Conservation (phyloP, 768 basidiomycete genomes). For the Megacollybia marginata region DNA sequence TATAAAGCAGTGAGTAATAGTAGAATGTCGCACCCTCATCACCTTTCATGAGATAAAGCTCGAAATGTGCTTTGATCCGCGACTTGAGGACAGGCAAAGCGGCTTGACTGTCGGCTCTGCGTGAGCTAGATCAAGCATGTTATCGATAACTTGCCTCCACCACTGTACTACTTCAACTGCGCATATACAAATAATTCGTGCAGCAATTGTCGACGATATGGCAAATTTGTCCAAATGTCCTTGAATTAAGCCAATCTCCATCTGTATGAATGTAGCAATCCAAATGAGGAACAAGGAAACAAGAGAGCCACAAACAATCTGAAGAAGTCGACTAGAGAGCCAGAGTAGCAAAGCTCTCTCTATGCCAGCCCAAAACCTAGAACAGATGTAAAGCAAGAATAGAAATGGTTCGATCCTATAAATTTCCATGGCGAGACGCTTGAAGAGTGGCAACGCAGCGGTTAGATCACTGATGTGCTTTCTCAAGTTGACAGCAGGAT, state of each 20-base stretch:
- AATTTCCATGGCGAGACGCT: background rate
- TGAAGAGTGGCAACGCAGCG: background rate
- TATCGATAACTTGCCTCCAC: background rate
- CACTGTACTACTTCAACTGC: background rate
- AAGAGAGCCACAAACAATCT: constrained; percentile 1
- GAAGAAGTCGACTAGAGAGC: background rate
- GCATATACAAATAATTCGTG: background rate
- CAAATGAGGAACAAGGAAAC: background rate
- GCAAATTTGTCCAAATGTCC: background rate
- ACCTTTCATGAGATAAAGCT: constrained; percentile 3
- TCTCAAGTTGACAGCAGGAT: background rate
- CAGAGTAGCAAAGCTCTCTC: background rate
- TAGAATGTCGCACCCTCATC: background rate
- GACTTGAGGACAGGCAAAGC: background rate
- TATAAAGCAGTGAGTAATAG: background rate
- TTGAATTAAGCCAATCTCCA: background rate
- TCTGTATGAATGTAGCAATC: background rate
- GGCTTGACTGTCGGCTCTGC: too few species aligned
- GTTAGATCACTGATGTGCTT: background rate
- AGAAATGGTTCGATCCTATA: background rate
- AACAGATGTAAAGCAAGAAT: background rate
- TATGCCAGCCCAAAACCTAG: background rate
- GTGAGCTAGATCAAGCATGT: too few species aligned
- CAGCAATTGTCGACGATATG: background rate
- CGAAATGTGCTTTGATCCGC: background rate